Evolutionary conservation across 2,329 filamentous ascomycete genomes (phyloP), one percentile per base, ranked within the genome.

Genomic region (Aspergillus fijiensis): DNA sequence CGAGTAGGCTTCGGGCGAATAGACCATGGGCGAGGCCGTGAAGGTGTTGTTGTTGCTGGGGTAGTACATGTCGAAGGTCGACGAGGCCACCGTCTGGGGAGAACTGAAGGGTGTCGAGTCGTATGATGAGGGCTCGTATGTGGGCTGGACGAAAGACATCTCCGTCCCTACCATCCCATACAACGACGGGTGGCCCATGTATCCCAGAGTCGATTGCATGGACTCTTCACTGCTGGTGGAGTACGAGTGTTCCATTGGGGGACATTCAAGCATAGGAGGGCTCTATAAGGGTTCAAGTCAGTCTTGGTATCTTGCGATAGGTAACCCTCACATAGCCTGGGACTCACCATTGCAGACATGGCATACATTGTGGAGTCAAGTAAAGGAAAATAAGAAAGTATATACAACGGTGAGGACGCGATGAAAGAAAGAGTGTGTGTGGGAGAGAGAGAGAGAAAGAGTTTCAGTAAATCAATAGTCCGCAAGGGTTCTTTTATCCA

Each of bases 161-260:
- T 65, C 63, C 52, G 14, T 33, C 6, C 57, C 48, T 27, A 55
- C 55, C 55, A 62, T 55, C 27, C 48, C 45, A 57, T 62, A 67
- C 55, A 66, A 48, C 14, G 39, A 42, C 6, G 53, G 29, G 7
- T 33, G 42, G 48, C 66, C 63, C 50, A 59, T 53, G 51, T 60
- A 65, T 51, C 59, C 60, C 60, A 69, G 54, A 49, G 56, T 31
- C 7, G 59, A 63, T 19, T 61, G 58, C 53, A 60, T 57, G 19
- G 67, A 67, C 33, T 62, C 63, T 33, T 68, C 64, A 48, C 65
- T 67, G 55, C 61, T 56, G 53, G 60, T 58, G 11, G 67, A 69
- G 60, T 63, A 66, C 25, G 67, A 64, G 31, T 51, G 62, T 51
- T 70, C 65, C 65, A 70, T 69, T 47, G 65, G 63, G 27, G 67